Conservation (phyloP, 2,329 filamentous ascomycete genomes). For the Aspergillus calidoustus region DNA sequence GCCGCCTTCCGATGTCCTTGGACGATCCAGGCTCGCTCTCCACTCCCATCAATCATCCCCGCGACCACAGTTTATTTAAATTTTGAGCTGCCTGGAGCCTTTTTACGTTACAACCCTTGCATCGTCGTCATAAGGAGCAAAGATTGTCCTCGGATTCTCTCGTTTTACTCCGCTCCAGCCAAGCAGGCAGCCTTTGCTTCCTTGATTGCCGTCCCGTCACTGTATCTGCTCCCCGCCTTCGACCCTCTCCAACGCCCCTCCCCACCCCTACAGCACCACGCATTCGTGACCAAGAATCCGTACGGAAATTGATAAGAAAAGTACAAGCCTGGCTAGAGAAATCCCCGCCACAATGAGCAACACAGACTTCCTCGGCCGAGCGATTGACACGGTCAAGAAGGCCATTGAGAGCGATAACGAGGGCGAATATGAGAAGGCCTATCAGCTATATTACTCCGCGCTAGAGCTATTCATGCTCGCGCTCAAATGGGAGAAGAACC, state of each 20-base stretch:
- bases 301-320: background rate
- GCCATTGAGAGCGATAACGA: constrained; percentile 96
- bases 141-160: constrained; percentile 6
- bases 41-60: constrained; percentile 8
- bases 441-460: constrained; percentile 92
- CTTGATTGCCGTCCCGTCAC: background rate
- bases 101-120: background rate
- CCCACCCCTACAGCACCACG: background rate
- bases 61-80: constrained; percentile 4
- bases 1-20: constrained; percentile 22
- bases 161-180: constrained; percentile 4
- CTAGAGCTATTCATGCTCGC: constrained; percentile 99
- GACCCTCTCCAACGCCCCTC: background rate
- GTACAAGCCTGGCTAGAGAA: no score
- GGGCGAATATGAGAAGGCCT: constrained; percentile 95
- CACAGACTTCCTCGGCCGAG: constrained; percentile 94
- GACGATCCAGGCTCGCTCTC: constrained; percentile 11
- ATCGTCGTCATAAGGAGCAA: background rate
- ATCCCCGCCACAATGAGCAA: constrained; percentile 70
- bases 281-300: background rate
- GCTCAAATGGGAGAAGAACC: constrained; percentile 99
- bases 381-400: constrained; percentile 96
- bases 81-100: background rate
- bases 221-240: constrained; percentile 14
- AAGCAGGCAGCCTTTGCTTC: constrained; percentile 13